Conservation (phyloP, 2,329 filamentous ascomycete species). For the Helotiales sp. region DNA sequence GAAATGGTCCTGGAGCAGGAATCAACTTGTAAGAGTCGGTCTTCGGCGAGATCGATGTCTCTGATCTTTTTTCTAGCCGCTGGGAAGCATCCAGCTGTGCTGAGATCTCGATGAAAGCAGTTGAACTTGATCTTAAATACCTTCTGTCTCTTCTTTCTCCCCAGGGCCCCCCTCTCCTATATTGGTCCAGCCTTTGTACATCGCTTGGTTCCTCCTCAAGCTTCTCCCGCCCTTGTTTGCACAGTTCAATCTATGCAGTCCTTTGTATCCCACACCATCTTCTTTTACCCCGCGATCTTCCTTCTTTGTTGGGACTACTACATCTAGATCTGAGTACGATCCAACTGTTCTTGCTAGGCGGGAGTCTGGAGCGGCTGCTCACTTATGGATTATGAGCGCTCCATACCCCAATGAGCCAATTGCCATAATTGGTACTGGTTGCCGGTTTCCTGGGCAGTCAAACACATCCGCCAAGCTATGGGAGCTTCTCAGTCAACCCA, state of each 20-base stretch:
- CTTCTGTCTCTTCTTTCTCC: not conserved
- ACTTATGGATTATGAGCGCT: not conserved
- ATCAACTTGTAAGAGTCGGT: not conserved
- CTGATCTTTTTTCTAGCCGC: not conserved
- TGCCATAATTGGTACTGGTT: conserved; percentile 22
- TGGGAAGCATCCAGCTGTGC: not conserved
- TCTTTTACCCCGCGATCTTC: not conserved
- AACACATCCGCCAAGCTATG: conserved; percentile 41
- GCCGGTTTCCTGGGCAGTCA: conserved; percentile 20
- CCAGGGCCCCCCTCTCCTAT: not conserved
- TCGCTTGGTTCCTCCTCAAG: not conserved
- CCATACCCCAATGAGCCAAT: conserved; percentile 23
- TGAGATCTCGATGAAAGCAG: not conserved
- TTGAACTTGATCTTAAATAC: not conserved
- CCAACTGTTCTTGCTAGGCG: no score
- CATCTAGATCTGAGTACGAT: not conserved
- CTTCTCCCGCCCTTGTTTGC: not conserved
- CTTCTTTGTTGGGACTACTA: not conserved
- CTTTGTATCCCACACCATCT: not conserved
- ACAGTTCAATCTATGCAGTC: not conserved
- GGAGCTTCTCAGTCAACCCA: conserved; percentile 40
- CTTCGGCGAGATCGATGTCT: not conserved
- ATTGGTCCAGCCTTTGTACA: not conserved
- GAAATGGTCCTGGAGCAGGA: not conserved
- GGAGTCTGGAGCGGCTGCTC: not conserved